phyloP scores from a whole-genome alignment of 306 rosid species.

The Ceratonia siliqua region DNA sequence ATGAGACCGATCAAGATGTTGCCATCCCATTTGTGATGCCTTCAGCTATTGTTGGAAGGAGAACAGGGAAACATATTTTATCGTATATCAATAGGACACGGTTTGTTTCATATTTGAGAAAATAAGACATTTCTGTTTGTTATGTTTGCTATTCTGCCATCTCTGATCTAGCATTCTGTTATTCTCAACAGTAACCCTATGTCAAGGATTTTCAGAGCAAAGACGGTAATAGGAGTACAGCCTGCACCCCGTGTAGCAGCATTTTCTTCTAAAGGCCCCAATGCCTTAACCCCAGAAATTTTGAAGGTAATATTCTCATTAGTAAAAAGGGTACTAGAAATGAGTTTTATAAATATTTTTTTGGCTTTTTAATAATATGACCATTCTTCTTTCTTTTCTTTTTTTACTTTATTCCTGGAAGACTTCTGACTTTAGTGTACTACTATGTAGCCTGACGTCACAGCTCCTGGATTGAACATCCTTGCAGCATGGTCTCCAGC shows the following conservation, averaged over 20 bases:
- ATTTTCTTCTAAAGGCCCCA: slow-evolving; percentile 88
- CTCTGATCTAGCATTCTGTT: slow-evolving; percentile 33
- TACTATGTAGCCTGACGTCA: slow-evolving; percentile 69
- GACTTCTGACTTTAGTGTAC: slow-evolving; percentile 30
- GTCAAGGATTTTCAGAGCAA: slow-evolving; percentile 60
- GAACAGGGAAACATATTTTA: slow-evolving; percentile 48
- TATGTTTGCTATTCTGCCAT: slow-evolving; percentile 13
- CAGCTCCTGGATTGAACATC: slow-evolving; percentile 83
- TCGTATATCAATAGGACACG: slow-evolving; percentile 56
- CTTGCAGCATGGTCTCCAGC: slow-evolving; percentile 90
- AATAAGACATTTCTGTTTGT: slow-evolving; percentile 4
- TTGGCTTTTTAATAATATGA: too few relatives aligned
- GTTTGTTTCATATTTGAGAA: slow-evolving; percentile 43
- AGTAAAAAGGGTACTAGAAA: neutral
- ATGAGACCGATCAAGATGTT: slow-evolving; percentile 54
- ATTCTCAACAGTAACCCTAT: slow-evolving; percentile 46
- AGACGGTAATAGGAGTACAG: slow-evolving; percentile 60
- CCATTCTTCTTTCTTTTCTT: neutral
- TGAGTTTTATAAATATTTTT: too few relatives aligned
- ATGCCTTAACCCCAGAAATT: slow-evolving; percentile 72
- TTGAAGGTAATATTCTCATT: slow-evolving; percentile 61
- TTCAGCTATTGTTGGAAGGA: slow-evolving; percentile 62
- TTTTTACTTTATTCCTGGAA: neutral
- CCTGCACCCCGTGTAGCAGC: slow-evolving; percentile 77
- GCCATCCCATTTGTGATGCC: slow-evolving; percentile 75